These are phyloP conservation scores for Buxus sempervirens DNA, from an alignment of 164 flowering plant species.

Conservation along the genomic window DNA sequence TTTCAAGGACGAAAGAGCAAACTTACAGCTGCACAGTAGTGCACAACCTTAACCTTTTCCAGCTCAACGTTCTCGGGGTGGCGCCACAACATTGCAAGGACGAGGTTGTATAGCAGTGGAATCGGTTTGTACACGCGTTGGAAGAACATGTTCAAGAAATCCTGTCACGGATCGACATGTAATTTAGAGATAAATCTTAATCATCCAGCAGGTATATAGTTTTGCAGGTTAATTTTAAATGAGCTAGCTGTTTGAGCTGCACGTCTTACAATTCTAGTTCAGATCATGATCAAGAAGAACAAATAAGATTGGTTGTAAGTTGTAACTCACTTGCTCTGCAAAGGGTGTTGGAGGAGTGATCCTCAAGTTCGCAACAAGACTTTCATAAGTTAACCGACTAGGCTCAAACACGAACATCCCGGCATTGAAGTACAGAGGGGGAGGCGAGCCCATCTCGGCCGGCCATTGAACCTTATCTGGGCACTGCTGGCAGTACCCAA, in stretches of 20 bases:
- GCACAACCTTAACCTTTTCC: background rate
- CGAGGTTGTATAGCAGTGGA: background rate
- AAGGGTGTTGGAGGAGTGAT: slow-evolving; percentile 18
- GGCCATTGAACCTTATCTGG: slow-evolving; percentile 25
- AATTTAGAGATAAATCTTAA: background rate
- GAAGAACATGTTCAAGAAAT: background rate
- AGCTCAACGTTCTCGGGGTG: background rate
- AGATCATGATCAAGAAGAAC: no score
- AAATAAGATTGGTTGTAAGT: no score
- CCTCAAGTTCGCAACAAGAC: slow-evolving; percentile 14
- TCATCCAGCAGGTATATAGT: no score
- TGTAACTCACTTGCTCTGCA: slow-evolving; percentile 22
- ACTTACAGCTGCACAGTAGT: background rate
- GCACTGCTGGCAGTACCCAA: slow-evolving; percentile 30
- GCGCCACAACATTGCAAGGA: background rate
- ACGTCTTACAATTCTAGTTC: no score
- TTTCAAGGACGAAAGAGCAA: background rate
- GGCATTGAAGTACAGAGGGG: slow-evolving; percentile 23
- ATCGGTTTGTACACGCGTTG: background rate
- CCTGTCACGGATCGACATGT: background rate
- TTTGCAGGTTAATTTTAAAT: no score
- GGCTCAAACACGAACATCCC: slow-evolving; percentile 29
- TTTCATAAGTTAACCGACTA: slow-evolving; percentile 16
- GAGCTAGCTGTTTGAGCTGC: no score
- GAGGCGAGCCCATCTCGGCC: slow-evolving; percentile 18